Conservation (phyloP, 257 asterid species). For the Solanum gracilifrons region DNA sequence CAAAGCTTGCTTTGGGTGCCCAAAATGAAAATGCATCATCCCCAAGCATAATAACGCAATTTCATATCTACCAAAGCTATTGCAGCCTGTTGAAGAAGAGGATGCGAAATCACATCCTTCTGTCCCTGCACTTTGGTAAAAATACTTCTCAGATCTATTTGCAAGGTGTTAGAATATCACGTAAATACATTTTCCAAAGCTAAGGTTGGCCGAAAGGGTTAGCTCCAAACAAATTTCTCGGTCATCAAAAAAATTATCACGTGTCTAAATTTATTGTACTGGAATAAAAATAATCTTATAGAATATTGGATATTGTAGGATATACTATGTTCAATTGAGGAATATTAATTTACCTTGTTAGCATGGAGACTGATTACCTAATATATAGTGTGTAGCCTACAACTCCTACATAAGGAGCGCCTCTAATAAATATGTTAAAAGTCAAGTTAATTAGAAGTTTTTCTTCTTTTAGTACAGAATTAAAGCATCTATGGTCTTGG, state of each 20-base stretch:
- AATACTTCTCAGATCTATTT: conserved; percentile 25
- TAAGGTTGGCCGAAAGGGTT: not conserved
- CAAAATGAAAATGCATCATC: conserved; percentile 92
- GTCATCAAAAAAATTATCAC: not conserved
- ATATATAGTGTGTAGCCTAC: not conserved
- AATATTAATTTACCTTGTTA: not conserved
- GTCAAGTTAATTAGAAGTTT: not conserved
- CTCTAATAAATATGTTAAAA: not conserved
- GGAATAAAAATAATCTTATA: not conserved
- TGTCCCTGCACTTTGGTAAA: conserved; percentile 94
- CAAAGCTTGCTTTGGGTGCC: conserved; percentile 89
- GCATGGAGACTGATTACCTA: not conserved
- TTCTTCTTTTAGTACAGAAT: not conserved
- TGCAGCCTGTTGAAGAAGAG: conserved; percentile 55
- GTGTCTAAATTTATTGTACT: not conserved
- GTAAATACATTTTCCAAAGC: not conserved
- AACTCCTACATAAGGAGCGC: not conserved
- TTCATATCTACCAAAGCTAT: conserved; percentile 76
- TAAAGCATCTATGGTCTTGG: not conserved
- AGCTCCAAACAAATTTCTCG: not conserved
- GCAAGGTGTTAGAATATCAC: not conserved
- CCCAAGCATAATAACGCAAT: conserved; percentile 85
- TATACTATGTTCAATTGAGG: not conserved
- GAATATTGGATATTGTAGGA: not conserved
- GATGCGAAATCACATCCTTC: conserved; percentile 64